phyloP scores from a whole-genome alignment of 169 alveolate species.

The Plasmodium knowlesi region DNA sequence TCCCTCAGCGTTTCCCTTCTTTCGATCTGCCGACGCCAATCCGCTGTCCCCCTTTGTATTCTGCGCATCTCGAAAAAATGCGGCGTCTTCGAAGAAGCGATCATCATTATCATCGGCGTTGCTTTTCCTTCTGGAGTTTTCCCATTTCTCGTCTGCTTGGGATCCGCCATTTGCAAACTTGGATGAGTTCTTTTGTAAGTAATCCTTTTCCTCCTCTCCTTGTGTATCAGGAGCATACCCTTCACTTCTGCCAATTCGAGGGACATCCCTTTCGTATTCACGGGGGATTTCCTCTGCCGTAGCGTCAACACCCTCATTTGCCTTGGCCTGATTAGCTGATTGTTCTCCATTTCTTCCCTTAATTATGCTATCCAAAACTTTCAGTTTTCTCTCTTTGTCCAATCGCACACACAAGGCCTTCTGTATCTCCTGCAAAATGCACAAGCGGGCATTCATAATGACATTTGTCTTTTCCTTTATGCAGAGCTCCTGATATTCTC shows the following conservation, averaged over 20 bases:
- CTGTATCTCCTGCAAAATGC: slow-evolving; percentile 69
- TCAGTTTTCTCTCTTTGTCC: slow-evolving; percentile 66
- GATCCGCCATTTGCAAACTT: neutral
- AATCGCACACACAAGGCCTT: slow-evolving; percentile 54
- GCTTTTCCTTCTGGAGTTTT: neutral
- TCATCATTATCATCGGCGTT: neutral
- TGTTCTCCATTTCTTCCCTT: slow-evolving; percentile 24
- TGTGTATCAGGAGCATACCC: neutral
- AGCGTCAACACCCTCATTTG: neutral
- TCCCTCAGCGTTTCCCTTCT: neutral
- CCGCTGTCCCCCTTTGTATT: neutral
- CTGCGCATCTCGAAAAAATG: neutral
- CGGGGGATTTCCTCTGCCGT: neutral
- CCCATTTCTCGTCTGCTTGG: neutral
- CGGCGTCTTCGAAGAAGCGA: neutral
- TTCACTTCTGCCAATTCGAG: neutral
- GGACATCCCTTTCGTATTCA: neutral
- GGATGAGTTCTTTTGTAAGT: neutral
- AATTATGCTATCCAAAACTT: slow-evolving; percentile 51
- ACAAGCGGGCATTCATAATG: slow-evolving; percentile 55
- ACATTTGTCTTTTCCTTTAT: slow-evolving; percentile 62
- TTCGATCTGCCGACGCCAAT: neutral
- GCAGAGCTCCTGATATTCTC: slow-evolving; percentile 67
- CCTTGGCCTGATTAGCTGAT: neutral
- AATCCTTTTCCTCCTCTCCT: neutral